A percentile compares a stretch with the other conserved stretches of the same genome.
These are phyloP conservation scores for Myxozyma sirexii DNA, from an alignment of 805 yeast species.

Conservation along the genomic window DNA sequence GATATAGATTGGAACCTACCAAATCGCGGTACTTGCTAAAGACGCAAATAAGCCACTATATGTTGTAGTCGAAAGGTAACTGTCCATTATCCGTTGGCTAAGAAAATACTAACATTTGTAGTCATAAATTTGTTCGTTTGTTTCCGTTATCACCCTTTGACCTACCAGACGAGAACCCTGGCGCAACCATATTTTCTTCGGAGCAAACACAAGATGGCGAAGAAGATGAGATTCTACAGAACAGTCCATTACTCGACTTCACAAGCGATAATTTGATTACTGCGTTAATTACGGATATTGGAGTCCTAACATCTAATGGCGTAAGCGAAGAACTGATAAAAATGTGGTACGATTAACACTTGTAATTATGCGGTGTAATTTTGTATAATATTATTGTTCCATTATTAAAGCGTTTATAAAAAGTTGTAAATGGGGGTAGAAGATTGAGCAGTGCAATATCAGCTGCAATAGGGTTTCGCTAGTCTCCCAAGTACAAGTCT, in stretches of 20 bases:
- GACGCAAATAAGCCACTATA: slow-evolving; percentile 90
- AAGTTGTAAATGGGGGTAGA: not conserved
- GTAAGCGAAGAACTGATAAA: slow-evolving; percentile 98
- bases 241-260: slow-evolving; percentile 75
- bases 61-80: slow-evolving; percentile 75
- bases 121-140: slow-evolving; percentile 94
- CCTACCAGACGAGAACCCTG: slow-evolving; percentile 57
- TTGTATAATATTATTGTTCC: not conserved
- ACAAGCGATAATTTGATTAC: slow-evolving; percentile 96
- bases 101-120: not conserved
- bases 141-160: slow-evolving; percentile 94
- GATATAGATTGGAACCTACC: slow-evolving; percentile 75
- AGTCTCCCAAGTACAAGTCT: too few species aligned
- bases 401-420: not conserved
- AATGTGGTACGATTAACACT: slow-evolving; percentile 52
- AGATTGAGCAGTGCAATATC: too few species aligned
- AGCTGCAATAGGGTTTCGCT: too few species aligned
- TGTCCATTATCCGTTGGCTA: not conserved
- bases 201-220: slow-evolving; percentile 41
- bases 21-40: slow-evolving; percentile 89
- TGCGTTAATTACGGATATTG: slow-evolving; percentile 93
- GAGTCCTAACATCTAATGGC: slow-evolving; percentile 95
- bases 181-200: slow-evolving; percentile 15
- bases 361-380: not conserved
- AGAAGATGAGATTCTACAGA: slow-evolving; percentile 31